These are phyloP conservation scores for Dimocarpus longan DNA, from an alignment of 345 rosid genomes.

Conservation along the genomic window DNA sequence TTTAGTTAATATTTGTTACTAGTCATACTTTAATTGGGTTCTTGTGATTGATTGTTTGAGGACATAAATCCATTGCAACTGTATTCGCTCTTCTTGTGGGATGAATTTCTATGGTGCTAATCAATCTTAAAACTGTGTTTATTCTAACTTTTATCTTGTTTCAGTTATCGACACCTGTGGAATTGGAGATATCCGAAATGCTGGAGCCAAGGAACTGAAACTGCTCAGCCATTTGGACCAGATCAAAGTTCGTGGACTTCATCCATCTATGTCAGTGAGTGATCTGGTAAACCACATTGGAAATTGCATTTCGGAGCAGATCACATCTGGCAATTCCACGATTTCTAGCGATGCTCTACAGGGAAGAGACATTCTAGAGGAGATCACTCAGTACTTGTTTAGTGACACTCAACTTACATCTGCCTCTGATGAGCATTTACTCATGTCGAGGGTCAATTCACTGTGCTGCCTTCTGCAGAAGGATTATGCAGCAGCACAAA, in stretches of 20 bases:
- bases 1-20: background rate
- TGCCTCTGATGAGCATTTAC: constrained; percentile 47
- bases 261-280: constrained; percentile 53
- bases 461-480: constrained; percentile 63
- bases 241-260: constrained; percentile 51
- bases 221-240: constrained; percentile 36
- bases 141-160: constrained; percentile 3
- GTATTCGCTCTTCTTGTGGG: background rate
- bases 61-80: background rate
- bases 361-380: constrained; percentile 39
- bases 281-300: constrained; percentile 62
- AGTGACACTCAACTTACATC: constrained; percentile 45
- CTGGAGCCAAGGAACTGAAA: constrained; percentile 20
- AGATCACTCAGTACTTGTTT: constrained; percentile 52
- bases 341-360: constrained; percentile 35
- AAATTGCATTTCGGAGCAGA: constrained; percentile 52
- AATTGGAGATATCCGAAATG: constrained; percentile 41
- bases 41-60: background rate
- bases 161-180: constrained; percentile 44
- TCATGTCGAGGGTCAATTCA: constrained; percentile 65
- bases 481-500: constrained; percentile 34
- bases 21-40: background rate
- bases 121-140: background rate
- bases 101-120: background rate
- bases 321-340: constrained; percentile 28